Evolutionary conservation across 179 eudicot species (phyloP).

Genomic region (Camellia oleifera): DNA sequence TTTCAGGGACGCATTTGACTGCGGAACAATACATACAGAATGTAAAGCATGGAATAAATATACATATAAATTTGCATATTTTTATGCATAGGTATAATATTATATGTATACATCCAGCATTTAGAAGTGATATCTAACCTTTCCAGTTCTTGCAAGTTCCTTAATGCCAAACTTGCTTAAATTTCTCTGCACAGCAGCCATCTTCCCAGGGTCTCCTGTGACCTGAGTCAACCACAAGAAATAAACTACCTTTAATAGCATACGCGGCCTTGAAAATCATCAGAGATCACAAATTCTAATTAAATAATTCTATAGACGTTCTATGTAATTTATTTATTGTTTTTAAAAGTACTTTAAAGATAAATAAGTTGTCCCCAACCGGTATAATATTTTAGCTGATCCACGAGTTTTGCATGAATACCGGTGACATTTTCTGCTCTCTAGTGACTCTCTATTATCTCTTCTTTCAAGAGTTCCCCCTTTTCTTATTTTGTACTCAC

Average conservation of each 20-base stretch:
- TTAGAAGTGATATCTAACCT: constrained; percentile 38
- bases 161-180: constrained; percentile 77
- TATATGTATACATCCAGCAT: neutral
- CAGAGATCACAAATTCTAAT: neutral
- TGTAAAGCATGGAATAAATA: neutral
- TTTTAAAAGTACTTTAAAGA: neutral
- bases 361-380: neutral
- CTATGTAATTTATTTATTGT: too few relatives aligned
- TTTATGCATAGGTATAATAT: neutral
- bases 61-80: neutral
- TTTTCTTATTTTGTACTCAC: neutral
- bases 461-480: neutral
- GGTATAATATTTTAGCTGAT: neutral
- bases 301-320: too few relatives aligned
- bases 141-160: constrained; percentile 94
- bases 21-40: neutral
- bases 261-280: neutral
- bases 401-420: neutral
- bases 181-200: constrained; percentile 80
- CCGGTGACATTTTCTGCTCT: neutral
- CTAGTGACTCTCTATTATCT: neutral
- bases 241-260: neutral
- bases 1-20: neutral
- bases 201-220: constrained; percentile 95
- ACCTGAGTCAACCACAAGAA: constrained; percentile 41